Conservation (phyloP, 2,329 filamentous ascomycete genomes). For the Pseudocercospora vitis region DNA sequence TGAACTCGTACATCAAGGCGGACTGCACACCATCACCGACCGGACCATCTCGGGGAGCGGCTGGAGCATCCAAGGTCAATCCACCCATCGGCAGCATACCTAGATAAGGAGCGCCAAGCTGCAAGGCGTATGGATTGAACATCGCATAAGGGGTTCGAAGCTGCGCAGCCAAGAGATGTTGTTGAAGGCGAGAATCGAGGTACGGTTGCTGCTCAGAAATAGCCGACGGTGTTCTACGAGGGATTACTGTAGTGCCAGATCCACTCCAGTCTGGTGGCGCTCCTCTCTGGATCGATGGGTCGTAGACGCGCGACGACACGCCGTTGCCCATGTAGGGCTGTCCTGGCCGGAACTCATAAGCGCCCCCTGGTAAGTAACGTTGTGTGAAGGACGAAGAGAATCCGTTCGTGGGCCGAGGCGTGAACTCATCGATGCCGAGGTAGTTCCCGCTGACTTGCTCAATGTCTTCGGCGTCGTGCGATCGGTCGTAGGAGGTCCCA, state of each 20-base stretch:
- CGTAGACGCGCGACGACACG: conserved; percentile 40
- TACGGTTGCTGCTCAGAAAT: conserved; percentile 42
- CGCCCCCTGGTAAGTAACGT: conserved; percentile 22
- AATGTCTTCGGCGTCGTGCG: conserved; percentile 26
- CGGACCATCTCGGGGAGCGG: conserved; percentile 57
- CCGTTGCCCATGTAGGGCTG: conserved; percentile 42
- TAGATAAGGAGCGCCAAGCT: conserved; percentile 39
- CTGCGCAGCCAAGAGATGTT: conserved; percentile 40
- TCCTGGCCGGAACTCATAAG: conserved; percentile 25
- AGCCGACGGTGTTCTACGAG: conserved; percentile 19
- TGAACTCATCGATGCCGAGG: conserved; percentile 38
- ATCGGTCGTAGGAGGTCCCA: neutral
- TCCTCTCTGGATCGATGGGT: conserved; percentile 46
- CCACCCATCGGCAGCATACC: conserved; percentile 40
- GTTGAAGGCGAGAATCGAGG: conserved; percentile 40
- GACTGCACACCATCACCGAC: conserved; percentile 65
- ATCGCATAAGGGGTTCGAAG: conserved; percentile 39
- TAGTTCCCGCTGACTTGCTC: conserved; percentile 32
- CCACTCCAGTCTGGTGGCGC: conserved; percentile 50
- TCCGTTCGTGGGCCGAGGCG: conserved; percentile 31
- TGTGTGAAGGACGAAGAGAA: conserved; percentile 18
- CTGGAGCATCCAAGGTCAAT: conserved; percentile 39
- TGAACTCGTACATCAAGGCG: conserved; percentile 75
- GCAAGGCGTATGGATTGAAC: conserved; percentile 39
- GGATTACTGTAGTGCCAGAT: conserved; percentile 15